Conservation (phyloP, 148 eudicot genomes). For the Heliosperma pusillum region DNA sequence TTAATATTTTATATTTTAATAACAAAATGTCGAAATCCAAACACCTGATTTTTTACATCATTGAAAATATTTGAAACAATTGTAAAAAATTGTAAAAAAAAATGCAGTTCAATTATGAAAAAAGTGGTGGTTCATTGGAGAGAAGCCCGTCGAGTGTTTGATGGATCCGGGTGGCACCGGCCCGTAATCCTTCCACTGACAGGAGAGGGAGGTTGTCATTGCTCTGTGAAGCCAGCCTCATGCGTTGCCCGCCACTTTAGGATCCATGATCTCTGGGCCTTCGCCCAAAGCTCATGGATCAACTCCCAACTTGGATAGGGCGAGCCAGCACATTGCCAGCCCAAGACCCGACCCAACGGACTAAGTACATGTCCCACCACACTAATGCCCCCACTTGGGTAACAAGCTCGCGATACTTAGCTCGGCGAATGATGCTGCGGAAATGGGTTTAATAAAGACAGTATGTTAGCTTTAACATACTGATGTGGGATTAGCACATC, state of each 20-base stretch:
- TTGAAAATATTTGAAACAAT: too few relatives aligned
- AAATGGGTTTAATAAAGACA: too few relatives aligned
- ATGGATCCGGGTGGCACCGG: slow-evolving; percentile 16
- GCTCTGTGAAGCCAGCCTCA: slow-evolving; percentile 29
- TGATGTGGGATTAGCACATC: too few relatives aligned
- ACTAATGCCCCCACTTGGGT: slow-evolving; percentile 16
- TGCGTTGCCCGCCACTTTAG: slow-evolving; percentile 22
- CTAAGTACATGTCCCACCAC: background rate
- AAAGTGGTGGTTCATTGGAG: background rate
- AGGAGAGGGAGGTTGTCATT: slow-evolving; percentile 17
- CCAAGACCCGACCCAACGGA: background rate
- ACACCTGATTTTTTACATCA: too few relatives aligned
- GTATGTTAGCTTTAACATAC: too few relatives aligned
- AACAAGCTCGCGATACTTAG: slow-evolving; percentile 10
- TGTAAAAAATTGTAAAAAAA: too few relatives aligned
- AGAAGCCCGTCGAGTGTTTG: background rate
- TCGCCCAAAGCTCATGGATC: background rate
- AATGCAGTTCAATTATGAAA: too few relatives aligned
- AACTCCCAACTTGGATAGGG: slow-evolving; percentile 19
- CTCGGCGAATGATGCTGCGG: too few relatives aligned
- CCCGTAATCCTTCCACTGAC: slow-evolving; percentile 26
- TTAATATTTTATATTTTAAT: too few relatives aligned
- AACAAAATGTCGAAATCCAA: too few relatives aligned
- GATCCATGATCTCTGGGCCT: background rate
- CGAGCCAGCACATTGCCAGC: background rate